Evolutionary conservation across 331 rosid species (phyloP), one percentile per base, ranked within the genome.

Genomic region (Stylosanthes scabra): DNA sequence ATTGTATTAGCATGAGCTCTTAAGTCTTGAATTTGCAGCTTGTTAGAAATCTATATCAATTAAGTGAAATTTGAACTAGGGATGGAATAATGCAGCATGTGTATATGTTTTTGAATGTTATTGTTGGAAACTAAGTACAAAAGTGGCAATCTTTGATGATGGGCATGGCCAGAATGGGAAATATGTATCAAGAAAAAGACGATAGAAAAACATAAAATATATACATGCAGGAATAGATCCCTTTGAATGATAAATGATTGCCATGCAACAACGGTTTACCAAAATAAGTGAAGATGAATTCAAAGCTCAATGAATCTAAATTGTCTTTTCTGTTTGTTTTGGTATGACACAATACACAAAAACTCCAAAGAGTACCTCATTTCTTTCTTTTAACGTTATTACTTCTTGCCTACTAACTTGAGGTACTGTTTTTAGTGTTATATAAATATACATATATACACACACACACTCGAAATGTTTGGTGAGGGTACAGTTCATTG

Each of bases 281-380:
- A 67, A 67, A 66, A 34, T 34, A 70, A 34, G 62, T 4, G 56
- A 66, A 66, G 79, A 81, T 81, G 59, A 76, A 42, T 60, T 63
- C 79, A 55, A 72, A 54, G 79, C 62, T 66, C 63, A 66, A 59
- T 20, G 71, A 44, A 59, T 64, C 68, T 16, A 71, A 4, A 12
- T 76, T 76, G 81, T 76, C 68, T 50, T 76, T 65, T 81, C 51
- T 73, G 6, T 58, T 12, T 81, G 78, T 65, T 45, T 81, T 49
- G 39, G 20, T 10, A 49, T 41, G 71, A 62, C 16, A 74, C 41
- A 27, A 64, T 13, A 59, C 58, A 39, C 59, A 52, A 68, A 27
- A 63, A 58, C n/a, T 49, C 31, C 28, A 64, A 65, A 42, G 42
- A 72, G 39, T 34, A 46, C 72, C 34, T 49, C 42, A 15, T 11